Percentiles rank a stretch among this genome's conserved stretches.
These are phyloP conservation scores for Auriscalpium orientale DNA, from an alignment of 768 basidiomycete genomes.

Conservation along the genomic window DNA sequence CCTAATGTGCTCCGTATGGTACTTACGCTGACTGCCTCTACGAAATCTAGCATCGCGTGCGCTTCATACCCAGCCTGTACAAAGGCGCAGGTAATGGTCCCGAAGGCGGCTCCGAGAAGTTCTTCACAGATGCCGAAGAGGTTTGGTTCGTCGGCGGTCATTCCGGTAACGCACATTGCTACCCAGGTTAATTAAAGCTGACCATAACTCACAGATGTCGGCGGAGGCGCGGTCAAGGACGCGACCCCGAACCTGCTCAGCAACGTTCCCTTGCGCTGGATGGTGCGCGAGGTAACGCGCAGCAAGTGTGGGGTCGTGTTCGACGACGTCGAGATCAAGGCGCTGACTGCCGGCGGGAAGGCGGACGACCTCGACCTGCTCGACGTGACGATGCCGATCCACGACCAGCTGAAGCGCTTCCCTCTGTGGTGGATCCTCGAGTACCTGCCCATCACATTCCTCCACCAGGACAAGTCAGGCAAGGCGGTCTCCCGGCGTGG, in stretches of 20 bases:
- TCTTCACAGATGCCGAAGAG: slow-evolving; percentile 7
- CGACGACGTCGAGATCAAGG: not conserved
- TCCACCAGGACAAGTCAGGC: slow-evolving; percentile 49
- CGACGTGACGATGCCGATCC: not conserved
- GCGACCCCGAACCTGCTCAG: slow-evolving; percentile 1
- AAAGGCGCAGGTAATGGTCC: slow-evolving; percentile 31
- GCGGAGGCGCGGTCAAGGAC: slow-evolving; percentile 5
- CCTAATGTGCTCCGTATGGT: too few species aligned
- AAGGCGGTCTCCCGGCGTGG: slow-evolving; percentile 45
- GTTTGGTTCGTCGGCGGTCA: slow-evolving; percentile 16
- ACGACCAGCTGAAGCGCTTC: slow-evolving; percentile 33
- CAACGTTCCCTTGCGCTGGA: slow-evolving; percentile 14
- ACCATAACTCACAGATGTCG: slow-evolving; percentile 5
- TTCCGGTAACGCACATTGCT: slow-evolving; percentile 2
- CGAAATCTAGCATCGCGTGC: slow-evolving; percentile 47
- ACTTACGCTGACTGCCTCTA: not conserved
- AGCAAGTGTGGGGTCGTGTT: slow-evolving; percentile 4
- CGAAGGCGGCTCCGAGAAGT: not conserved
- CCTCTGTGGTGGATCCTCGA: slow-evolving; percentile 70
- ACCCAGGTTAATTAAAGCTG: not conserved
- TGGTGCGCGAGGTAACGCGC: slow-evolving; percentile 10
- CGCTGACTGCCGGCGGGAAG: slow-evolving; percentile 1
- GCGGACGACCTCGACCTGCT: not conserved
- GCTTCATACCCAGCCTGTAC: slow-evolving; percentile 56
- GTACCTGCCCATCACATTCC: slow-evolving; percentile 44